Base-by-base conservation (phyloP, 495 filamentous ascomycete species). In the Neurospora sp. region DNA sequence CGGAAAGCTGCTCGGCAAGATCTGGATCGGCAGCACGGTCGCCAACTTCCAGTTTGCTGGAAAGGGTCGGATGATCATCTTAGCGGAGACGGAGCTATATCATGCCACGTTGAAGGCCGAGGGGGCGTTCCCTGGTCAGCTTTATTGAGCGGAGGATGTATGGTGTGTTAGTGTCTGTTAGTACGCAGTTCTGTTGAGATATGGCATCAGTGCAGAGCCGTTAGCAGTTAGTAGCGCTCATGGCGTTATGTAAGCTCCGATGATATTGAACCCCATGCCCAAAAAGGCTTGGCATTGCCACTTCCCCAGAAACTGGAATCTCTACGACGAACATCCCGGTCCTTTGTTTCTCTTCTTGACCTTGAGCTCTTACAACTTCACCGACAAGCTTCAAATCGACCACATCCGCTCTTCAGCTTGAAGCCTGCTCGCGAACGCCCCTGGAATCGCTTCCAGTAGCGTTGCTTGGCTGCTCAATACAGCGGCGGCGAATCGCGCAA, bases 21-120 rank as follows among this genome's bases (percentile, higher is more conserved):
- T 90, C 35, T 84, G 85, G 41, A 74, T 83, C 4, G 84, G 84
- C 14, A 75, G 72, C 66, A 78, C 76, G 1, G 79, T 82, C 3
- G 86, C 86, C 40, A 89, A 89, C 78, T 89, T 90, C 79, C 85
- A 88, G 74, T 90, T 89, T 71, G 88, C 84, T 11, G 83, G 87
- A 16, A 80, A 84, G 12, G 88, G 87, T 0, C 78, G 85, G 66
- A 83, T 90, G 82, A 80, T 88, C 3, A 84, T 88, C 23, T 76
- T 78, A 9, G 86, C 81, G 0, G 84, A 87, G 77, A 86, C 84
- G 18, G 74, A 86, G 69, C 79, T 88, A 20, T 88, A 81, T 70
- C 87, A 84, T 72, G 86, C 81, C 1, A 87, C 83, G 7, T 42
- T 88, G 54, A 83, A 77, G 5, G 85, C 83, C 0, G 77, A 78